Base-by-base conservation (phyloP, 2,329 filamentous ascomycete species). In the Arthrobotrys iridis region DNA sequence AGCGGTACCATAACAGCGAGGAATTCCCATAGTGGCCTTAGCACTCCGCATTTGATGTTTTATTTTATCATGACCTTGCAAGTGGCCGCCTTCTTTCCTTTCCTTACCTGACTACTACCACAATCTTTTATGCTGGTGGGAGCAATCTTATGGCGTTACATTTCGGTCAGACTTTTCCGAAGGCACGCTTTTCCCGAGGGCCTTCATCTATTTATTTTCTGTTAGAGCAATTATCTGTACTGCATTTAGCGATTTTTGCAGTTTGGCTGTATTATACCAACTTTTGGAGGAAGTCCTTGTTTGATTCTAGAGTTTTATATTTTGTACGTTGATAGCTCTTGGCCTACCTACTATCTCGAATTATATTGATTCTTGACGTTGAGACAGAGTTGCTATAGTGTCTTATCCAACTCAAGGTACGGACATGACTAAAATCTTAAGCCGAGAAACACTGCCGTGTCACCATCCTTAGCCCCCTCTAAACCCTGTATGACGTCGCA, bases 231-330 rank as follows among this genome's bases (percentile, higher is more conserved):
- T 55, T 28, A 28, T 55, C 37, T 55, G 50, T 22, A 55, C 37
- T 55, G 50, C 50, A 55, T 55, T 55, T 55, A 55, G 50, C 50
- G 50, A 55, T 55, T 24, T 37, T 37, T 43, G 37, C 37, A 18
- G n/a, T n/a, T 52, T n/a, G 46, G n/a, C 18, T 30, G 46, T 55
- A 55, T 37, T 55, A 55, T 55, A 55, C 50, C 50, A 55, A n/a
- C 15, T 35, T 55, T 55, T 43, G 15, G 22, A n/a, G n/a, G 40
- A 11, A 20, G 20, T 18, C 40, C 10, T 22, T 35, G 1, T 37
- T 33, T 18, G 6, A 30, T 2, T 30, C 50, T 37, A 55, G 50
- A 55, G 50, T 37, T 55, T 55, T 24, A 22, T n/a, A 6, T 37
- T 35, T 55, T 35, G 5, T 22, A 55, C n/a, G n/a, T n/a, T n/a